phyloP scores from a whole-genome alignment of 2,329 filamentous ascomycete genomes.

The Monilinia laxa region DNA sequence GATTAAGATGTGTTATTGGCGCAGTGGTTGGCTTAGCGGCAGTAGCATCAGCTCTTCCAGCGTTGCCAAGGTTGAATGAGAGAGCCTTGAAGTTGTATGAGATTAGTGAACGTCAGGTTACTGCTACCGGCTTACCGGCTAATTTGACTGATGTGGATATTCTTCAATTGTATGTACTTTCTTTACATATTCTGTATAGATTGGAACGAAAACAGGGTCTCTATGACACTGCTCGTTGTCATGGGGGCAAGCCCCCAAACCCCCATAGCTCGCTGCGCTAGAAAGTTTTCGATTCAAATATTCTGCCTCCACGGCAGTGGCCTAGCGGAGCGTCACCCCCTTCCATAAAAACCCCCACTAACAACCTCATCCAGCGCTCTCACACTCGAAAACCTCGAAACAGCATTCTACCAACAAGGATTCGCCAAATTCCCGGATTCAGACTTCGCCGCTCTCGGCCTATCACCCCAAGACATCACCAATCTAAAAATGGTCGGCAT shows the following conservation, averaged over 20 bases:
- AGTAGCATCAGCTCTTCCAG: constrained; percentile 36
- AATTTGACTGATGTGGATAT: constrained; percentile 52
- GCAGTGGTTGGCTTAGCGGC: constrained; percentile 35
- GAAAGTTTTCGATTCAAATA: neutral
- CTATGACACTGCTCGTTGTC: neutral
- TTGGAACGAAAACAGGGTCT: neutral
- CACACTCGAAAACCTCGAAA: constrained; percentile 73
- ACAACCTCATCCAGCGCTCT: constrained; percentile 53
- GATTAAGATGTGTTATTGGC: constrained; percentile 36
- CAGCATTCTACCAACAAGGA: constrained; percentile 69
- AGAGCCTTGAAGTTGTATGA: constrained; percentile 35
- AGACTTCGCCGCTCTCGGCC: constrained; percentile 64
- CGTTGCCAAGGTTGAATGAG: constrained; percentile 34
- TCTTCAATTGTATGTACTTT: constrained; percentile 50
- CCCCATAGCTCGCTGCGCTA: neutral
- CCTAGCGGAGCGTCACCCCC: neutral
- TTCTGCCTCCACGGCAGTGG: neutral
- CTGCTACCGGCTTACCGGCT: constrained; percentile 39
- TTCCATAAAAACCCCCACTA: constrained; percentile 4
- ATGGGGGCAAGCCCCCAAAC: neutral
- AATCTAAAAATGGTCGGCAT: constrained; percentile 61
- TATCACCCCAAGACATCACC: constrained; percentile 53
- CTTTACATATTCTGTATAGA: neutral
- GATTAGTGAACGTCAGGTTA: constrained; percentile 34
- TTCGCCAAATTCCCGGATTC: constrained; percentile 64